Evolutionary conservation across 495 filamentous ascomycete species (phyloP), one percentile per base, ranked within the genome.

Genomic region (Mytilinidion resinicola): DNA sequence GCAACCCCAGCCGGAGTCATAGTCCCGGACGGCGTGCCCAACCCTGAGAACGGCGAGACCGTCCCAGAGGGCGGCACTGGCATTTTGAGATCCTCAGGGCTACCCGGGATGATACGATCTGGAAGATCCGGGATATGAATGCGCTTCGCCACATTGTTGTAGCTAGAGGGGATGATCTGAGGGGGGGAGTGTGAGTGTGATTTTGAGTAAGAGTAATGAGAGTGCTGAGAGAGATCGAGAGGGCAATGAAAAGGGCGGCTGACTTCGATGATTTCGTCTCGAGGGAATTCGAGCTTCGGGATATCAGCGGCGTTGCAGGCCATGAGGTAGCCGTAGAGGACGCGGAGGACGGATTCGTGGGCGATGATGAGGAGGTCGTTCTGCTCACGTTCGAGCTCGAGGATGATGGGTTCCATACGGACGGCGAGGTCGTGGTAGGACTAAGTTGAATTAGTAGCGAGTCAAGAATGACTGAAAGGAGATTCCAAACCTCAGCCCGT

Each of bases 361-460:
- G 95, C 95, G 69, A 99, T 96, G 61, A 99, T 96, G 33, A 99
- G 78, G 39, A 99, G 78, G 72, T 99, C 95, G 57, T 95, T 95
- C 68, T 96, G 88, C 70, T 99, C 93, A 36, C 95, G 87, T 73
- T 99, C 95, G 3, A 99, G 80, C 72, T 99, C 95, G 9, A 99
- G 82, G 70, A 99, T 99, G 59, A 99, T 93, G 9, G 95, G 95
- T 72, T 99, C 95, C n/a, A 97, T 83, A 19, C 95, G 88, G 55
- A 97, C 93, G 21, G 95, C 95, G 39, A 99, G 82, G 69, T 99
- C 93, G 71, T 99, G 93, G 70, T 99, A 99, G 20, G 92, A 97
- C 90, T 91, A 44, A 19, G 64, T 61, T 67, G 46, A 62, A 66
- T 51, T 60, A 54, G 41, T 44, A 41, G 9, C 30, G 20, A 48